Conservation (phyloP, 108 stramenopile species). For the Cyclotella distinguenda region DNA sequence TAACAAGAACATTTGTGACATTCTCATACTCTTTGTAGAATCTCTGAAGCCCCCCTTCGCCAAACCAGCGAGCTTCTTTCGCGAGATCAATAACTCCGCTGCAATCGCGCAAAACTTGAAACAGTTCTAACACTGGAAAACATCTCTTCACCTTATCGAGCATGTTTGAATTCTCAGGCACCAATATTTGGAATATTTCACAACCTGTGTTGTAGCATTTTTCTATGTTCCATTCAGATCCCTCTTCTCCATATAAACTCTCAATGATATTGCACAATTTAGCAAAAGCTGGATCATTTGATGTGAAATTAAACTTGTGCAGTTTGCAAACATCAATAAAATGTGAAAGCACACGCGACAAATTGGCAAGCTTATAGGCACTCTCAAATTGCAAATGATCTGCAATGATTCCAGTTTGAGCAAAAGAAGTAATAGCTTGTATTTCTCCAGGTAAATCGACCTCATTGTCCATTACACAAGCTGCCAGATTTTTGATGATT, state of each 20-base stretch:
- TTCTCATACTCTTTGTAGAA: conserved; percentile 25
- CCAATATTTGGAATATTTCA: too few relatives aligned
- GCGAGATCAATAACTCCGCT: conserved; percentile 11
- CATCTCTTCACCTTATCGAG: conserved; percentile 6
- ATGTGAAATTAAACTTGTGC: conserved; percentile 11
- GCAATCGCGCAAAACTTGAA: conserved; percentile 14
- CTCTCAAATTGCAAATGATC: too few relatives aligned
- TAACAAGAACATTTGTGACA: conserved; percentile 21
- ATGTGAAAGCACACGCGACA: too few relatives aligned
- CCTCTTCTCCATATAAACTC: background rate
- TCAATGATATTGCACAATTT: conserved; percentile 7
- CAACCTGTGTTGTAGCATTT: background rate
- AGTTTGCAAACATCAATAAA: too few relatives aligned
- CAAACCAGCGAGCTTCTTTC: conserved; percentile 21
- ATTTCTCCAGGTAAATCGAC: conserved; percentile 5
- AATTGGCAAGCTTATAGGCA: too few relatives aligned
- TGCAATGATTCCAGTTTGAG: too few relatives aligned
- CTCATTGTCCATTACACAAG: background rate
- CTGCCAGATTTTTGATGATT: conserved; percentile 2
- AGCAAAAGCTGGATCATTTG: conserved; percentile 3
- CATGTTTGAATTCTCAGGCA: conserved; percentile 1
- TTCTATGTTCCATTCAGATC: background rate
- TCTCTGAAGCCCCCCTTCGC: conserved; percentile 12
- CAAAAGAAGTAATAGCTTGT: background rate
- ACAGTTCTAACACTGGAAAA: conserved; percentile 8